Percentiles rank a stretch among this genome's conserved stretches.
Evolutionary conservation across 2,329 filamentous ascomycete species (phyloP).

Genomic region (Cladosporium sphaerospermum): DNA sequence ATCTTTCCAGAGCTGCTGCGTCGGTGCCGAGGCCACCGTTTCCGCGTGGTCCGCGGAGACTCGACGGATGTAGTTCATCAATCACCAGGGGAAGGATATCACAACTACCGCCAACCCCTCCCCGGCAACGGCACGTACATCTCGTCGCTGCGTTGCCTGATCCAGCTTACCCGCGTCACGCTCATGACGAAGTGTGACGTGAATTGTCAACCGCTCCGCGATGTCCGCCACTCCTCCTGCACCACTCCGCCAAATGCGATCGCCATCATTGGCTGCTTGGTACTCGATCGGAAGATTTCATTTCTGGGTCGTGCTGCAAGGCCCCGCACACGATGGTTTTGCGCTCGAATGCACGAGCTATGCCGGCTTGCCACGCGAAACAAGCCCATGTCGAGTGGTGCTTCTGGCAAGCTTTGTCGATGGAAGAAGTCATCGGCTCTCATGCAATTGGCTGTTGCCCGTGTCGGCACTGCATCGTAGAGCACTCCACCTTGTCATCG

Average conservation of each 20-base stretch:
- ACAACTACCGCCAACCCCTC: background rate
- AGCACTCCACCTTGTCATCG: background rate
- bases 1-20: background rate
- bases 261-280: background rate
- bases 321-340: background rate
- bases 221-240: background rate
- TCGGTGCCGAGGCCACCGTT: no score
- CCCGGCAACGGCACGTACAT: background rate
- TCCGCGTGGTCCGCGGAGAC: background rate
- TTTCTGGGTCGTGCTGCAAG: background rate
- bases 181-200: slow-evolving; percentile 7
- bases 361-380: background rate
- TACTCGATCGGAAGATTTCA: background rate
- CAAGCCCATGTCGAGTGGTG: background rate
- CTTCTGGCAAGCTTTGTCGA: background rate
- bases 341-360: background rate
- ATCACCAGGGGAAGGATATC: background rate
- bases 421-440: slow-evolving; percentile 2
- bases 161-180: background rate
- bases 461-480: background rate
- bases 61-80: background rate
- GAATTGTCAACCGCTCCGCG: background rate
- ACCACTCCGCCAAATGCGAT: background rate
- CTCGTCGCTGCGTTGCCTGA: slow-evolving; percentile 7
- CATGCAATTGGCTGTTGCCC: background rate